phyloP scores from a whole-genome alignment of 2,329 filamentous ascomycete genomes.

The Fusarium goolgardi region DNA sequence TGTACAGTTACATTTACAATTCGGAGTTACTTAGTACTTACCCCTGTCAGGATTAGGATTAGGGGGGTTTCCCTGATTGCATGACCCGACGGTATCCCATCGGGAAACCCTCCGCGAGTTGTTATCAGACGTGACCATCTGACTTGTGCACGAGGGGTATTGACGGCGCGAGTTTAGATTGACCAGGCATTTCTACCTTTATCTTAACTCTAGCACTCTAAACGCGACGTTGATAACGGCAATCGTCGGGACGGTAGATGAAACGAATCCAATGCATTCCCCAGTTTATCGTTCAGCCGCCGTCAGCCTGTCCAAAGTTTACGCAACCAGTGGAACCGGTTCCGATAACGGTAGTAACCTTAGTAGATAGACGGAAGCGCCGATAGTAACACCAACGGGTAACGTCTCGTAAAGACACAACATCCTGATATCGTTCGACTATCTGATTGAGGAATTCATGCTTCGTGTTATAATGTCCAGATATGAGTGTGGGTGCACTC shows the following conservation, averaged over 20 bases:
- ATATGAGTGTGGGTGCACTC: background rate
- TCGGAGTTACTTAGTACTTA: background rate
- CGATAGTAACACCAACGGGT: slow-evolving; percentile 1
- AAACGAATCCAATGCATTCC: background rate
- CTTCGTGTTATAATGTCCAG: slow-evolving; percentile 6
- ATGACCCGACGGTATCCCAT: slow-evolving; percentile 4
- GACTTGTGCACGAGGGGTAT: background rate
- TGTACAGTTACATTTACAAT: background rate
- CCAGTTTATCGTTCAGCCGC: background rate
- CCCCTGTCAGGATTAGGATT: background rate
- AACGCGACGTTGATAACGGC: slow-evolving; percentile 12
- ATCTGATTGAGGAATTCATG: slow-evolving; percentile 4
- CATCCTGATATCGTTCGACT: background rate
- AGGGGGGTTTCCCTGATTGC: background rate
- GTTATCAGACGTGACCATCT: background rate
- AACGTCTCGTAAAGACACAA: background rate
- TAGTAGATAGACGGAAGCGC: background rate
- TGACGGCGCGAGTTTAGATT: background rate
- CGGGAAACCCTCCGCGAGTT: slow-evolving; percentile 18
- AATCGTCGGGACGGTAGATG: slow-evolving; percentile 5
- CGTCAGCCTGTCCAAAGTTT: background rate
- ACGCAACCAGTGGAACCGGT: slow-evolving; percentile 5
- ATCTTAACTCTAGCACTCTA: background rate
- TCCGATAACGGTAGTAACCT: slow-evolving; percentile 2
- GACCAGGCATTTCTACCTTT: slow-evolving; percentile 3